These are phyloP conservation scores for Colletotrichum kahawae DNA, from an alignment of 2,329 filamentous ascomycete genomes.

Conservation along the genomic window DNA sequence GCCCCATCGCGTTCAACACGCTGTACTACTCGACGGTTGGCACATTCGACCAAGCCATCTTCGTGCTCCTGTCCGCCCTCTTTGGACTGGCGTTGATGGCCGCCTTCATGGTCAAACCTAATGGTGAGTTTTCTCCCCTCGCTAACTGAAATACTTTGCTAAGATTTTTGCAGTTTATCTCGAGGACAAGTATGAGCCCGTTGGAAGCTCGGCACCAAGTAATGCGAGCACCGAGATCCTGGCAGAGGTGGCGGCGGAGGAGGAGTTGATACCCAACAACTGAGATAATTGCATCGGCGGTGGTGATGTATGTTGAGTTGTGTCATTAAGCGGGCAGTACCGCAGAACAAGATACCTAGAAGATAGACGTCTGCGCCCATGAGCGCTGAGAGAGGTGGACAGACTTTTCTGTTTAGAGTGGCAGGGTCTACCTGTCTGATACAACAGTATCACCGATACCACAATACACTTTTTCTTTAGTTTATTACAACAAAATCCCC, in stretches of 20 bases:
- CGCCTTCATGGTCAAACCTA: conserved; percentile 74
- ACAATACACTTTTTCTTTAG: background rate
- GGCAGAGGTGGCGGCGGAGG: background rate
- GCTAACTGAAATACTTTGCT: background rate
- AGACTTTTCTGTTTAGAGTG: background rate
- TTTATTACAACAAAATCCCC: background rate
- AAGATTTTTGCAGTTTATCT: conserved; percentile 11
- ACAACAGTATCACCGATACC: background rate
- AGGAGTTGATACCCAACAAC: conserved; percentile 15
- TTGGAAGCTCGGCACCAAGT: background rate
- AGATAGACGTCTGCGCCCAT: background rate
- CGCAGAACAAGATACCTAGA: background rate
- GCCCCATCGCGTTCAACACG: conserved; percentile 83
- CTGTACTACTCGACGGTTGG: conserved; percentile 85
- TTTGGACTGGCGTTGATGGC: conserved; percentile 71
- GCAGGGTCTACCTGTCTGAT: background rate
- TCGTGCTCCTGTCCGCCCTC: conserved; percentile 72
- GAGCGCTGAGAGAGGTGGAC: background rate
- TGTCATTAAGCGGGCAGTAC: background rate
- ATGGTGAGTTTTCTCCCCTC: conserved; percentile 63
- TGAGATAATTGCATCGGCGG: background rate
- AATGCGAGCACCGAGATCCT: background rate
- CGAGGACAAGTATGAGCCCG: conserved; percentile 10
- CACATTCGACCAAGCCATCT: conserved; percentile 80
- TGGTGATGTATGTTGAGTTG: background rate